Evolutionary conservation across 1,284 basidiomycete genomes (phyloP).

Genomic region (Melampsora americana): DNA sequence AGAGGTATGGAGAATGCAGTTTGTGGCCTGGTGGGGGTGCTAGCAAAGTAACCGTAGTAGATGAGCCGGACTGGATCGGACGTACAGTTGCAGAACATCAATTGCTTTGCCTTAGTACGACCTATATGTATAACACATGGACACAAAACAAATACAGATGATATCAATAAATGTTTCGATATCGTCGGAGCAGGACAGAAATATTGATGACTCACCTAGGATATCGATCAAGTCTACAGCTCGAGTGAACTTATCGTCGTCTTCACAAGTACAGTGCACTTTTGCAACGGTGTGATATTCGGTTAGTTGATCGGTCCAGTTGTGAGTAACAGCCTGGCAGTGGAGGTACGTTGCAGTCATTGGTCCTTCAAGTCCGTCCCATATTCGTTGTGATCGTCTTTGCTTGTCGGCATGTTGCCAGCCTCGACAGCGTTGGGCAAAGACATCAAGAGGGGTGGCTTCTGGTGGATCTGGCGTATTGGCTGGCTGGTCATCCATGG

Average conservation of each 20-base stretch:
- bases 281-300: not conserved
- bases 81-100: constrained; percentile 15
- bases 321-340: not conserved
- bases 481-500: no score
- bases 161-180: not conserved
- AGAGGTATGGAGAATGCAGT: constrained; percentile 9
- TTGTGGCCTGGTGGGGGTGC: not conserved
- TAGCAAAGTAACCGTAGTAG: not conserved
- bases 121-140: not conserved
- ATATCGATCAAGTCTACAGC: not conserved
- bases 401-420: not conserved
- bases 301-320: not conserved
- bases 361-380: not conserved
- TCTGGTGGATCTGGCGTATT: no score
- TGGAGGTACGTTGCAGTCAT: not conserved
- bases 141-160: not conserved
- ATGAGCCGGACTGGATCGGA: not conserved
- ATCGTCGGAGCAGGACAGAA: not conserved
- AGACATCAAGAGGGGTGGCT: not conserved
- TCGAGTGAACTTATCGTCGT: not conserved
- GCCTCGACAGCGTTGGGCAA: not conserved
- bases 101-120: not conserved
- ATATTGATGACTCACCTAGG: not conserved
- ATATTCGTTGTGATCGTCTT: not conserved
- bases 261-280: not conserved